Evolutionary conservation across 495 filamentous ascomycete genomes (phyloP), one percentile per base, ranked within the genome.

Genomic region (Parachaetomium inaequale): DNA sequence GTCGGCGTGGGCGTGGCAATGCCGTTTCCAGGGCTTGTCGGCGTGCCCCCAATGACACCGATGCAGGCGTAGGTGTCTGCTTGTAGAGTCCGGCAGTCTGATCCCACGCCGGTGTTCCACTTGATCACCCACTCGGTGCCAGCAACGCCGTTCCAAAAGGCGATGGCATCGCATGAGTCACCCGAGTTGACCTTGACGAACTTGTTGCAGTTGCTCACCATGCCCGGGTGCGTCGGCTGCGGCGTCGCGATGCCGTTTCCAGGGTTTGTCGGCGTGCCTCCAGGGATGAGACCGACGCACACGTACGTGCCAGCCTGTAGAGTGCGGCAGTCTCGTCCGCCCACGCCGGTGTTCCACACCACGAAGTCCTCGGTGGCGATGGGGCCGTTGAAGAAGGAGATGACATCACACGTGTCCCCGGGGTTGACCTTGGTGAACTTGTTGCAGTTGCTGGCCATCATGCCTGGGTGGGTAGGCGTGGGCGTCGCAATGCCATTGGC

Each of bases 181-280:
- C 50, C 50, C 2, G 50, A 6, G 15, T 52, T 52, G 29, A 52
- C 50, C 0, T 19, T 7, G 28, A 19, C 17, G 17, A 52, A 52
- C 50, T 52, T 52, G 50, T 52, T 52, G 15, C 29, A 52, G 28
- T 52, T 52, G 49, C 26, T 32, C 2, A 52, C 28, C 26, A 52
- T 52, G 26, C 49, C 49, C 29, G 29, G 29, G 15, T 52, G 50
- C 0, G 29, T 21, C 1, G 50, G 50, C 1, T 17, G 21, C 3
- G 50, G 50, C 0, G 50, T 52, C 1, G 29, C 7, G 15, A 52
- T 21, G 26, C 50, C 50, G 17, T 52, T 52, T 7, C 50, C 50
- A 15, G 50, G 14, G 26, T 29, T 51, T 8, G 47, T 51, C 26
- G 25, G 7, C 12, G n/a, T n/a, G n/a, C n/a, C n/a, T n/a, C n/a